Evolutionary conservation across 768 basidiomycete species (phyloP), one percentile per base, ranked within the genome.

Genomic region (Tulasnella sp.): DNA sequence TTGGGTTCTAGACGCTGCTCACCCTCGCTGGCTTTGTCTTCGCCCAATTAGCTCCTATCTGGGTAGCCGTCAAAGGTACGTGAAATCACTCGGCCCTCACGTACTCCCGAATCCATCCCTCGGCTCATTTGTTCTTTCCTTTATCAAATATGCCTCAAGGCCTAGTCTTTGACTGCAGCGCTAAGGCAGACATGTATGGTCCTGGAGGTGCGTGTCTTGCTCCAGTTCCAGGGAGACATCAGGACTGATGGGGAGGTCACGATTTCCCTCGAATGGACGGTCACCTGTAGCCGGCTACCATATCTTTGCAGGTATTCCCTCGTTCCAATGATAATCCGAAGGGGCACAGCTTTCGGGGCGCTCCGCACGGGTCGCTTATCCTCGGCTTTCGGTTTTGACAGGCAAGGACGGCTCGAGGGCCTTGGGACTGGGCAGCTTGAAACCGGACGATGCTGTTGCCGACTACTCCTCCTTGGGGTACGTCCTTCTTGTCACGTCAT

Each of bases 371-470:
- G 19, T 59, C 52, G 52, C 40, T 41, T 47, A 40, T 35, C 34
- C 39, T n/a, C n/a, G 34, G 44, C 26, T 3, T 42, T 35, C 37
- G 12, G 41, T 17, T 19, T 36, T 69, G 41, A 41, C 29, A 72
- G 96, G 95, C 64, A 96, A 92, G 81, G 96, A 99, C 77, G 96
- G 89, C 0, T 95, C 93, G 9, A 88, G 84, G 75, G 96, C 90
- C 0, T 83, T 99, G 8, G 96, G 94, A 62, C 89, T 89, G 87
- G 94, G 92, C 68, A 95, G 92, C 77, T 81, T 97, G 76, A 91
- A 92, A 71, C 80, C 83, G 4, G 90, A 94, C 79, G 89, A 98
- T 77, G 96, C 95, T 12, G 84, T 94, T 2, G 81, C 94, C 17
- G 95, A 99, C 78, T 96, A 92, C 78, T 91, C 89, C 76, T 79